Conservation (phyloP, 2,329 filamentous ascomycete species). For the Teratosphaeria nubilosa region DNA sequence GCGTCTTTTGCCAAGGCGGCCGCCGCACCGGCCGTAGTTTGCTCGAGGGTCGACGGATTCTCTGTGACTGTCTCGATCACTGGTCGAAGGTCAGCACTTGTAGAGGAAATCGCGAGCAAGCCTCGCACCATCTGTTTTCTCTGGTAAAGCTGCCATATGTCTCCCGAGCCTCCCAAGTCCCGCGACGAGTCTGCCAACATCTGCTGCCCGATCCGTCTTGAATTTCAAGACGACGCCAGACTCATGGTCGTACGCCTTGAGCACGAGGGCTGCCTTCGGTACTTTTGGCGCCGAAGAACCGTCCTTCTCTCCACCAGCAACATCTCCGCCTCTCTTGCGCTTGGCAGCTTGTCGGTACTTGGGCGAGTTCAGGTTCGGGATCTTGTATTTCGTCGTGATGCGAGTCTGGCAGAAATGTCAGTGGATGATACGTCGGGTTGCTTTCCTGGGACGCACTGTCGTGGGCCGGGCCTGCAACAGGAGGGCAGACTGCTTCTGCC, state of each 20-base stretch:
- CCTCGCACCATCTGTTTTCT: conserved; percentile 28
- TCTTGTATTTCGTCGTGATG: conserved; percentile 87
- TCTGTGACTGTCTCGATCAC: conserved; percentile 23
- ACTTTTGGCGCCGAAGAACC: conserved; percentile 32
- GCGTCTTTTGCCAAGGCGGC: conserved; percentile 4
- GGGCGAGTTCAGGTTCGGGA: conserved; percentile 32
- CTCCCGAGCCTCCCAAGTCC: conserved; percentile 67
- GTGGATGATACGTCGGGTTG: not conserved
- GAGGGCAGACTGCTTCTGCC: conserved; percentile 77
- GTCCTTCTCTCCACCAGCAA: conserved; percentile 19
- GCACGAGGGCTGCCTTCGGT: conserved; percentile 58
- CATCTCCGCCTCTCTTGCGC: conserved; percentile 12
- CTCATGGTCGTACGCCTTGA: conserved; percentile 82
- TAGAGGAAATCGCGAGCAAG: not conserved
- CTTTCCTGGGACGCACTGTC: conserved; percentile 50
- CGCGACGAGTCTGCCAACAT: conserved; percentile 73
- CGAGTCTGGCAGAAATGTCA: conserved; percentile 51
- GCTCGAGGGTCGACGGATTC: not conserved
- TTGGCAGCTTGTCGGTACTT: conserved; percentile 23
- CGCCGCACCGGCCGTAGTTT: conserved; percentile 10
- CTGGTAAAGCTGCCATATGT: conserved; percentile 43
- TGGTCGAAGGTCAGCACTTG: conserved; percentile 2
- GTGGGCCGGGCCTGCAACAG: conserved; percentile 78
- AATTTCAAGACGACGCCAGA: conserved; percentile 83
- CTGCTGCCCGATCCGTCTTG: conserved; percentile 78